Percentiles rank a stretch among this genome's conserved stretches.
Conservation (phyloP, 108 stramenopile species). For the Discostella pseudostelligera region DNA sequence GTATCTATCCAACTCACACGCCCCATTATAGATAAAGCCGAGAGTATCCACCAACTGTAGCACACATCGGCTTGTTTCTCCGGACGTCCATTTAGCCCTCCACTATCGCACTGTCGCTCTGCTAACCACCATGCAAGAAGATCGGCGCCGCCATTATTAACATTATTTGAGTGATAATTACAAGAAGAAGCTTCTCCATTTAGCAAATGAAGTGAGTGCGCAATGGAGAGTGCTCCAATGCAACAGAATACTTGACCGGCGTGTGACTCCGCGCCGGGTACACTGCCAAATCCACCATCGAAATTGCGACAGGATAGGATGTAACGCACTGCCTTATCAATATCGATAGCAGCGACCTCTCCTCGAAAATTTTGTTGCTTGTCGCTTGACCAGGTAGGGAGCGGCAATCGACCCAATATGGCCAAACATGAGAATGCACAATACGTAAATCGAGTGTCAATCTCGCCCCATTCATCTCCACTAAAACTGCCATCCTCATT, state of each 20-base stretch:
- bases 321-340: conserved; percentile 72
- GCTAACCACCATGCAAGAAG: conserved; percentile 98
- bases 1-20: conserved; percentile 89
- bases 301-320: conserved; percentile 89
- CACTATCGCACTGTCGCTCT: conserved; percentile 99
- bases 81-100: conserved; percentile 94
- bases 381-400: conserved; percentile 13
- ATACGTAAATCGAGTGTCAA: conserved; percentile 98
- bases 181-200: conserved; percentile 20
- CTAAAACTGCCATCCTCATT: conserved; percentile 94
- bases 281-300: conserved; percentile 97
- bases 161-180: neutral
- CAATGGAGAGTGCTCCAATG: conserved; percentile 95
- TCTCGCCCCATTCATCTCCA: conserved; percentile 96
- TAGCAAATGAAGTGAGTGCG: conserved; percentile 66
- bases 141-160: conserved; percentile 54
- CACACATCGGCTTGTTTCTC: conserved; percentile 99
- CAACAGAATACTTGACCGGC: conserved; percentile 98
- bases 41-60: conserved; percentile 99
- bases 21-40: conserved; percentile 88
- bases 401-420: conserved; percentile 59
- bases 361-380: neutral
- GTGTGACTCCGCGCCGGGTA: conserved; percentile 95
- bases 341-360: conserved; percentile 53
- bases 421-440: conserved; percentile 90